phyloP scores from a whole-genome alignment of 331 rosid species.

The Ulmus americana region DNA sequence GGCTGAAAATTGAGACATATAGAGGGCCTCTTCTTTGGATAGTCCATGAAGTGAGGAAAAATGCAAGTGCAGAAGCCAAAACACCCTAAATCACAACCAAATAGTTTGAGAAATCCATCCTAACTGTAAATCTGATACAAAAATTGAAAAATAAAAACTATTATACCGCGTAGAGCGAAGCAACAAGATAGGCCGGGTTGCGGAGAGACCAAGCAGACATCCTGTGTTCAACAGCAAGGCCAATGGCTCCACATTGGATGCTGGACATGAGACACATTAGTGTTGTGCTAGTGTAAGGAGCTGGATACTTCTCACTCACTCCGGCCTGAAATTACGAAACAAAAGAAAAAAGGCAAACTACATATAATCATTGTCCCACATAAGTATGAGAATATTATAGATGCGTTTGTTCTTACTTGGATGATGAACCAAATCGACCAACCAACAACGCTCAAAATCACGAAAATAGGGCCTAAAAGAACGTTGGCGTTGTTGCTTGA shows the following conservation, averaged over 20 bases:
- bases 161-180: slow-evolving; percentile 55
- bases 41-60: slow-evolving; percentile 62
- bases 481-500: slow-evolving; percentile 1
- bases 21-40: slow-evolving; percentile 78
- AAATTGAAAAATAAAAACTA: not conserved
- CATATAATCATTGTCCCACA: not conserved
- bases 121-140: not conserved
- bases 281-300: slow-evolving; percentile 66
- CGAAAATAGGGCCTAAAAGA: slow-evolving; percentile 43
- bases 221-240: slow-evolving; percentile 33
- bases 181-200: slow-evolving; percentile 33
- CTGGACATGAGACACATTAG: slow-evolving; percentile 54
- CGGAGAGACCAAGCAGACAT: slow-evolving; percentile 54
- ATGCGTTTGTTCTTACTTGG: slow-evolving; percentile 41
- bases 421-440: slow-evolving; percentile 73
- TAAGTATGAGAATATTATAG: not conserved
- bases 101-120: not conserved
- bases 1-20: slow-evolving; percentile 59
- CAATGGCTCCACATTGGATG: slow-evolving; percentile 56
- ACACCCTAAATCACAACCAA: slow-evolving; percentile 41
- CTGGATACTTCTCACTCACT: slow-evolving; percentile 55
- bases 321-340: slow-evolving; percentile 42
- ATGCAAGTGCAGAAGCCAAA: slow-evolving; percentile 56
- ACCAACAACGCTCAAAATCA: slow-evolving; percentile 45
- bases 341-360: not conserved